These are phyloP conservation scores for Sugiyamaella americana DNA, from an alignment of 805 yeast genomes.

Conservation along the genomic window DNA sequence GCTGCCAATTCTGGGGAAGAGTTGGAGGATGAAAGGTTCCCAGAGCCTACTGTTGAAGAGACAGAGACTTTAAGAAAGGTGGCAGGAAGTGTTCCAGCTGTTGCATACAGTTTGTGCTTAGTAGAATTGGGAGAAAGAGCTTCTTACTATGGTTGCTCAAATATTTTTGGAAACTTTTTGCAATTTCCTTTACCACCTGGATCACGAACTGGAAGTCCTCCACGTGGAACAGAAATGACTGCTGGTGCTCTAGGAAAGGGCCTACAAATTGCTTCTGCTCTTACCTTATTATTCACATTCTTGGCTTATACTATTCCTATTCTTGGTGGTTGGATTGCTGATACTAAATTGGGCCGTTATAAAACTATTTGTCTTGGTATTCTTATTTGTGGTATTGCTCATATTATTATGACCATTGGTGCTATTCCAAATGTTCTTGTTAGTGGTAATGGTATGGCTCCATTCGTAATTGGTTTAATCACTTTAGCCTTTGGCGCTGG, in stretches of 20 bases:
- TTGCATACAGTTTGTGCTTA: conserved; percentile 23
- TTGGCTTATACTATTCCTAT: conserved; percentile 37
- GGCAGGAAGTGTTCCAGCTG: conserved; percentile 11
- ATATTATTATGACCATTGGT: conserved; percentile 44
- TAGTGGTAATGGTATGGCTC: conserved; percentile 21
- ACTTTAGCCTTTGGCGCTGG: conserved; percentile 41
- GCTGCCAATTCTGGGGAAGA: too few species aligned
- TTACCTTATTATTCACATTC: conserved; percentile 43
- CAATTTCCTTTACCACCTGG: conserved; percentile 48
- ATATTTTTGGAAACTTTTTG: conserved; percentile 43
- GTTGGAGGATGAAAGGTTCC: conserved; percentile 4
- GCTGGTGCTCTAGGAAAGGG: conserved; percentile 51
- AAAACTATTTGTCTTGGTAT: conserved; percentile 48
- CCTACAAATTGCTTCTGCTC: conserved; percentile 41
- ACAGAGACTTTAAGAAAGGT: conserved; percentile 11
- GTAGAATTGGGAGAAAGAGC: conserved; percentile 52
- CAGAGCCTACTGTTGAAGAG: conserved; percentile 13
- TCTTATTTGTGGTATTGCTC: conserved; percentile 42
- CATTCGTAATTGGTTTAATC: conserved; percentile 35
- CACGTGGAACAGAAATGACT: conserved; percentile 31
- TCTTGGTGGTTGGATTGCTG: conserved; percentile 48
- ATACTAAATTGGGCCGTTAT: conserved; percentile 42
- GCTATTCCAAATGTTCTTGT: conserved; percentile 34
- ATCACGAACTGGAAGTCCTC: conserved; percentile 42
- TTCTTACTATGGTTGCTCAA: conserved; percentile 44